Evolutionary conservation across 2,329 filamentous ascomycete species (phyloP), one percentile per base, ranked within the genome.

Genomic region (Periconia sp.): DNA sequence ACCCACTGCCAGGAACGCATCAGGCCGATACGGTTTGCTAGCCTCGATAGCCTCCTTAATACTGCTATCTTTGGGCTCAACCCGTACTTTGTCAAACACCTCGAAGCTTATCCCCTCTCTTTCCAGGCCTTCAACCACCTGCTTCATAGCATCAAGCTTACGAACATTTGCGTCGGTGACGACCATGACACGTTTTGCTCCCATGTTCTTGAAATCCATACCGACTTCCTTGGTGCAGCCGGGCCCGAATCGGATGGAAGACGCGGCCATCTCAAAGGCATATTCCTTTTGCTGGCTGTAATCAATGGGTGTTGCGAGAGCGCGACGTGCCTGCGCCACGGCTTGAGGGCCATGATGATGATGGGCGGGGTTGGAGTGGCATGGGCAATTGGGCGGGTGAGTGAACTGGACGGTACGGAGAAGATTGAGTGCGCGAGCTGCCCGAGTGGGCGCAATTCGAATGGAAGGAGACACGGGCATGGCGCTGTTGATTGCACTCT

Each of bases 211-310:
- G 63, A 97, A 87, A 75, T 99, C 94, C 94, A 97, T 97, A 60
- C 94, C 94, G 18, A 99, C 92, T 75, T 99, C 94, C 74, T 91
- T 91, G 20, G 94, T 99, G 52, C 89, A 90, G 6, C 94, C 94
- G 0, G 91, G 91, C 0, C 94, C 94, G 66, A 97, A 99, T 13
- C 94, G 86, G 68, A 99, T 97, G 27, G 89, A 91, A 1, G 91
- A 96, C 1, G 94, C 92, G 0, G 94, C 94, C 93, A 99, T 96
- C 74, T 99, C 94, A 71, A 99, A 99, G 14, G 94, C 94, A 77
- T 99, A 99, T 74, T 99, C 94, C 73, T 95, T 96, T 68, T 92
- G 84, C 59, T 86, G 83, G 2, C 84, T 82, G 9, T 82, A 76
- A 65, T 91, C 87, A 27, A 89, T 77, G 0, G 92, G 91, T 0